Conservation (phyloP, 176 grass and related monocot genomes). For the Tuctoria greenei region DNA sequence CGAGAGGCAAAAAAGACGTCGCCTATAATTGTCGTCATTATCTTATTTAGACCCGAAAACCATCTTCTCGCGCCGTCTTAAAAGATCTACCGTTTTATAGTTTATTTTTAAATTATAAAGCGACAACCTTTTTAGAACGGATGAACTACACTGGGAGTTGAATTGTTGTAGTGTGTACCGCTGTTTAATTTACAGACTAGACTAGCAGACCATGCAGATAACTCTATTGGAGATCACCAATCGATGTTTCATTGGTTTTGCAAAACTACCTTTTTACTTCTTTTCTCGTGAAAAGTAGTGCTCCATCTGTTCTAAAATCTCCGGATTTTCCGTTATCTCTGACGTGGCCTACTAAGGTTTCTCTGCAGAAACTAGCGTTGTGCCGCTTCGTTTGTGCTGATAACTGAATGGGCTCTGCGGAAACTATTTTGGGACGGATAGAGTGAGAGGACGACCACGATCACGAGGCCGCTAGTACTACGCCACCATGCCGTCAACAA, state of each 20-base stretch:
- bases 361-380: too few relatives aligned
- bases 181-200: conserved; percentile 15
- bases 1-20: conserved; percentile 3
- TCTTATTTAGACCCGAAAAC: conserved; percentile 5
- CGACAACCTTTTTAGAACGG: too few relatives aligned
- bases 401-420: background rate
- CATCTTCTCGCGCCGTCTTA: too few relatives aligned
- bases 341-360: conserved; percentile 11
- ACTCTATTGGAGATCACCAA: background rate
- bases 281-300: conserved; percentile 26
- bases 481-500: background rate
- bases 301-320: background rate
- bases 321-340: background rate
- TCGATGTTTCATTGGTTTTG: conserved; percentile 32
- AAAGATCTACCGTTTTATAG: too few relatives aligned
- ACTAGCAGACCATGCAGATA: background rate
- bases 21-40: conserved; percentile 1
- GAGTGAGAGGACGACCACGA: conserved; percentile 19
- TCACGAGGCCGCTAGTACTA: background rate
- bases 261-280: background rate
- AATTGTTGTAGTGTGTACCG: background rate
- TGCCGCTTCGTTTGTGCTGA: too few relatives aligned
- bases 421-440: background rate
- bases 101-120: too few relatives aligned
- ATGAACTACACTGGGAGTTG: background rate